These are phyloP conservation scores for Eucalyptus sp. DNA, from an alignment of 345 rosid species.

Conservation along the genomic window DNA sequence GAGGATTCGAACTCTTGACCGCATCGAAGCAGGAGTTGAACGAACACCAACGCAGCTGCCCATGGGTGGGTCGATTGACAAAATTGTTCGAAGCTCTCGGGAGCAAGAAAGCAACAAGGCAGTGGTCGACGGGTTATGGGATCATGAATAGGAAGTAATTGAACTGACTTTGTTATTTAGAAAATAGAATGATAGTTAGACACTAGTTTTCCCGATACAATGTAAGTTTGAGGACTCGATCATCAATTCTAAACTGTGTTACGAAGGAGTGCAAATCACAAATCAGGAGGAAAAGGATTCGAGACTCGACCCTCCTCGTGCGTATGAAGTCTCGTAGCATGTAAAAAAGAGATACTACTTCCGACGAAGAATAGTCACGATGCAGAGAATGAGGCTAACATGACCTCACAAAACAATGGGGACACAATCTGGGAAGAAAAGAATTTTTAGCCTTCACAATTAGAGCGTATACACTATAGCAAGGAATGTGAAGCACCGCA, in stretches of 20 bases:
- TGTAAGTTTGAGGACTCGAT: neutral
- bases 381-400: neutral
- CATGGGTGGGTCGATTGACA: no score
- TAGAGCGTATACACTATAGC: slow-evolving; percentile 50
- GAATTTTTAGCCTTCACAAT: slow-evolving; percentile 38
- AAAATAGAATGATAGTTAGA: neutral
- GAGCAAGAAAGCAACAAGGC: neutral
- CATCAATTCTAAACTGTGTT: neutral
- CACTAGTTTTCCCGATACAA: neutral
- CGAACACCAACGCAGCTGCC: no score
- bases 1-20: no score
- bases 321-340: neutral
- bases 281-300: neutral
- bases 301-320: neutral
- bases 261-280: neutral
- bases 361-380: neutral
- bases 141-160: neutral
- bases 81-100: neutral
- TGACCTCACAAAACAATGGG: slow-evolving; percentile 22
- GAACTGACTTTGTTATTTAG: neutral
- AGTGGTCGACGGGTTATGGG: neutral
- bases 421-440: slow-evolving; percentile 33
- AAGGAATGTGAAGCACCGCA: slow-evolving; percentile 60
- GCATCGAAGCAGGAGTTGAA: no score
- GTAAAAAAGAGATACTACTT: neutral